A percentile compares a stretch with the other conserved stretches of the same genome.
phyloP scores from a whole-genome alignment of 495 filamentous ascomycete species.

The Astrocystis sublimbata region DNA sequence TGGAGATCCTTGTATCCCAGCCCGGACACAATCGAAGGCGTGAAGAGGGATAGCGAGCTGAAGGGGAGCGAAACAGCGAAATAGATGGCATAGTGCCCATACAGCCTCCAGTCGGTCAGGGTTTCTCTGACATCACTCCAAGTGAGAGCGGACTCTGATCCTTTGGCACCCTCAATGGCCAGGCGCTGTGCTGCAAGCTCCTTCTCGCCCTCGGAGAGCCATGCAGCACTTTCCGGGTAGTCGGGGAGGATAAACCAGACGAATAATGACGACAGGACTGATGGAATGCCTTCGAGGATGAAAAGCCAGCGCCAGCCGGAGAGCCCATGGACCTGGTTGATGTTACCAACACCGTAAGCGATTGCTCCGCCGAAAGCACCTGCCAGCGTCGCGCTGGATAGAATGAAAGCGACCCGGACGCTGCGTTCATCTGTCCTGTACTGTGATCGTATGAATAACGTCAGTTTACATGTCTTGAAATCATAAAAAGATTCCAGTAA shows the following conservation, averaged over 20 bases:
- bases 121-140: conserved; percentile 62
- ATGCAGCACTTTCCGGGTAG: conserved; percentile 60
- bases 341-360: conserved; percentile 65
- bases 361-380: conserved; percentile 73
- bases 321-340: conserved; percentile 61
- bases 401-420: conserved; percentile 64
- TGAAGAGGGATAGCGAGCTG: conserved; percentile 67
- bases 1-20: conserved; percentile 61
- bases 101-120: conserved; percentile 63
- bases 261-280: conserved; percentile 54
- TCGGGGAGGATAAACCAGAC: conserved; percentile 66
- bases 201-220: conserved; percentile 56
- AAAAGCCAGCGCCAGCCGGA: conserved; percentile 75
- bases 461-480: conserved; percentile 8
- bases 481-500: neutral
- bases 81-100: conserved; percentile 65
- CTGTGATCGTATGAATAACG: conserved; percentile 1
- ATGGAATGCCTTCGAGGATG: conserved; percentile 68
- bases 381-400: conserved; percentile 66
- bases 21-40: conserved; percentile 67
- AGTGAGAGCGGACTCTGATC: conserved; percentile 53
- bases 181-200: conserved; percentile 57
- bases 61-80: conserved; percentile 69
- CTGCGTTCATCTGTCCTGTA: conserved; percentile 67
- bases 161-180: conserved; percentile 57